phyloP scores from a whole-genome alignment of 495 filamentous ascomycete species.

The Podospora pseudocomata region DNA sequence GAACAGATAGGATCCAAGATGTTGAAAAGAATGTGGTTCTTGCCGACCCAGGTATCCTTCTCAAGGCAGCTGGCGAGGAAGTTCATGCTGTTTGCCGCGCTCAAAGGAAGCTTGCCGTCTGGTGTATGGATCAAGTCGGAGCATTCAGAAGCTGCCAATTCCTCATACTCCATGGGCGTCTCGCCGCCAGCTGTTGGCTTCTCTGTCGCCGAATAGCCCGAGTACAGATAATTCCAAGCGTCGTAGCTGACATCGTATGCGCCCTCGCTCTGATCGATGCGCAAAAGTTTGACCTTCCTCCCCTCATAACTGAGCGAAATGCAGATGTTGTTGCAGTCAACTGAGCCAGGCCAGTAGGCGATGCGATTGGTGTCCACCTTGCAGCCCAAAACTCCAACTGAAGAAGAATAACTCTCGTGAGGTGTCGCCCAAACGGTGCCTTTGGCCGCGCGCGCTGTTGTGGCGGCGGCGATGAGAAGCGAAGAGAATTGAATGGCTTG shows the following conservation, averaged over 20 bases:
- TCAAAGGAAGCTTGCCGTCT: conserved; percentile 43
- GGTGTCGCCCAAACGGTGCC: conserved; percentile 48
- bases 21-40: conserved; percentile 45
- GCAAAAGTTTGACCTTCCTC: conserved; percentile 42
- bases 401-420: conserved; percentile 49
- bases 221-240: conserved; percentile 49
- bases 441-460: conserved; percentile 25
- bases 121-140: conserved; percentile 41
- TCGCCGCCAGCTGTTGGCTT: conserved; percentile 43
- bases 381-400: conserved; percentile 49
- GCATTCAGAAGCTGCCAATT: conserved; percentile 37
- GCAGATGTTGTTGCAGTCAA: conserved; percentile 49
- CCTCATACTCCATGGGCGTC: conserved; percentile 40
- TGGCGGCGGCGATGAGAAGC: conserved; percentile 25
- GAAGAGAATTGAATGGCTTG: conserved; percentile 8
- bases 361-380: conserved; percentile 47
- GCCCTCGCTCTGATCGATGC: conserved; percentile 46
- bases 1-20: conserved; percentile 43
- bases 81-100: conserved; percentile 50
- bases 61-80: conserved; percentile 44
- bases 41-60: conserved; percentile 40
- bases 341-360: conserved; percentile 47
- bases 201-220: conserved; percentile 43
- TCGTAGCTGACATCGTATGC: conserved; percentile 50
- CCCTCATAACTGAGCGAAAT: conserved; percentile 41